Conservation (phyloP, 129 eudicot genomes). For the Arctium minus region DNA sequence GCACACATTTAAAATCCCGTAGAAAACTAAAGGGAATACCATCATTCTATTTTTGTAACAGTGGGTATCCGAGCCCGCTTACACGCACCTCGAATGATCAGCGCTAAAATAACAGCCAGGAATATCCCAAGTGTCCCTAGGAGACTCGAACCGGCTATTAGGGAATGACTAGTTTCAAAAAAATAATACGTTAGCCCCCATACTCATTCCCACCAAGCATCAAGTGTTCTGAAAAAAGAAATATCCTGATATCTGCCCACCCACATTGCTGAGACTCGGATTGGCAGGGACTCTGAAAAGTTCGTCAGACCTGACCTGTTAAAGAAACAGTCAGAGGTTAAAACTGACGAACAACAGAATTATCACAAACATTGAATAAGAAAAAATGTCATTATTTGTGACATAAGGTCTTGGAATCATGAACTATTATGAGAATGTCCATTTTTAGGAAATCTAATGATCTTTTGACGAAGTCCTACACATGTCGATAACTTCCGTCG, state of each 20-base stretch:
- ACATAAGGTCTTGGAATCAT: background rate
- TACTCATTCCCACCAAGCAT: background rate
- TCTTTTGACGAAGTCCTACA: background rate
- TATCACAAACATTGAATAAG: background rate
- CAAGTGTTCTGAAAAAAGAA: background rate
- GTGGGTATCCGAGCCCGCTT: background rate
- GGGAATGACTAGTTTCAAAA: background rate
- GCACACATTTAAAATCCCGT: background rate
- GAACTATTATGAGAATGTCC: background rate
- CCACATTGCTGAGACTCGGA: background rate
- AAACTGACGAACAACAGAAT: background rate
- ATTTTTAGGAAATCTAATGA: background rate
- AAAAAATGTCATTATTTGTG: background rate
- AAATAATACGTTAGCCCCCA: background rate
- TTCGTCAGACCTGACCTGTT: conserved; percentile 16
- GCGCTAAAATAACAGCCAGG: background rate
- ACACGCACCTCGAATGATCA: background rate
- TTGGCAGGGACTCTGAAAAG: background rate
- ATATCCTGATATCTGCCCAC: background rate
- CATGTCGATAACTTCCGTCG: background rate
- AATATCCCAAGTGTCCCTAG: background rate
- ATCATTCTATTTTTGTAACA: background rate
- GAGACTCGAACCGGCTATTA: background rate
- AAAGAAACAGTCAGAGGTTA: background rate
- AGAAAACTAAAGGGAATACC: background rate